Evolutionary conservation across 164 flowering plant species (phyloP).

Genomic region (Umbilicus rupestris): DNA sequence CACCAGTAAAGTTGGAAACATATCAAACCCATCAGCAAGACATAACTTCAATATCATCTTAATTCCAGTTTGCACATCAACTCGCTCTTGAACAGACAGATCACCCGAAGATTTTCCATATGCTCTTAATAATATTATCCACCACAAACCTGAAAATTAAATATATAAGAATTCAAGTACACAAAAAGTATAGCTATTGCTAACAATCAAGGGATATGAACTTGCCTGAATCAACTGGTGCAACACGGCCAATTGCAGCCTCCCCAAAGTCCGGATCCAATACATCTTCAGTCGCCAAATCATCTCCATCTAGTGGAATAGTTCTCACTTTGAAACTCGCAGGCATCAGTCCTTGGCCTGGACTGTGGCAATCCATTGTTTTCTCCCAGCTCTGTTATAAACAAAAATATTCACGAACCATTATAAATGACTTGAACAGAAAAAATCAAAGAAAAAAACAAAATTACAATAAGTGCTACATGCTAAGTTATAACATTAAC

Average conservation of each 20-base stretch:
- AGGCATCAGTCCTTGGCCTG: conserved; percentile 55
- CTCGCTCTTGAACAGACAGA: conserved; percentile 76
- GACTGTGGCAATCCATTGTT: conserved; percentile 51
- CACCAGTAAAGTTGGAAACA: conserved; percentile 85
- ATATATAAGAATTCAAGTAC: background rate
- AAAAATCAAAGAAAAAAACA: background rate
- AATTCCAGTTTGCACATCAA: conserved; percentile 89
- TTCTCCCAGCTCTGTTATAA: conserved; percentile 48
- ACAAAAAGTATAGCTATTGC: background rate
- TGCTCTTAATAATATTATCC: conserved; percentile 90
- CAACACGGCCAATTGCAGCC: conserved; percentile 58
- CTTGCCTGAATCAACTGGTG: conserved; percentile 57
- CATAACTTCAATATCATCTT: conserved; percentile 66
- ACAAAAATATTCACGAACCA: background rate
- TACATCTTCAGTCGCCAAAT: conserved; percentile 32
- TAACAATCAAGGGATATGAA: background rate
- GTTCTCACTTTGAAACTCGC: conserved; percentile 48
- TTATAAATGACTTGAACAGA: background rate
- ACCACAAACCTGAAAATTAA: conserved; percentile 63
- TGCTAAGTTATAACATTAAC: background rate
- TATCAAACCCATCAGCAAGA: conserved; percentile 83
- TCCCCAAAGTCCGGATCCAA: conserved; percentile 58
- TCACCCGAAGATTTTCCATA: conserved; percentile 90
- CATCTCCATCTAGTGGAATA: conserved; percentile 34
- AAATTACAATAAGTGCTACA: background rate